phyloP scores from a whole-genome alignment of 2,329 filamentous ascomycete genomes.

The Chalara sp. region DNA sequence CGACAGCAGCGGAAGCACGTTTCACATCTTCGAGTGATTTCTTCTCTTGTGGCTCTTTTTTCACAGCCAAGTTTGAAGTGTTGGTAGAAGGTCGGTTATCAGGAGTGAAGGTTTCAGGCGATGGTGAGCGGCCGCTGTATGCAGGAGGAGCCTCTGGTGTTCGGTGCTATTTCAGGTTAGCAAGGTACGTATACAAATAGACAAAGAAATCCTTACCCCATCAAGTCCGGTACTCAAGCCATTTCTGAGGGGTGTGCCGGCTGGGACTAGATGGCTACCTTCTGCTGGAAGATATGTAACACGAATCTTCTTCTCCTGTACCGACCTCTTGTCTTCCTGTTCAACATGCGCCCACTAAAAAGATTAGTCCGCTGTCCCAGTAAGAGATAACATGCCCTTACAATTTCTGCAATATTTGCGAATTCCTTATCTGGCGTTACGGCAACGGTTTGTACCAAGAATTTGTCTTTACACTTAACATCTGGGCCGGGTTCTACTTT shows the following conservation, averaged over 20 bases:
- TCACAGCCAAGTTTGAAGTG: slow-evolving; percentile 23
- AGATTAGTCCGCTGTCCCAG: neutral
- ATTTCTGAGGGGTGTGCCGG: slow-evolving; percentile 23
- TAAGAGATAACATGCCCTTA: slow-evolving; percentile 36
- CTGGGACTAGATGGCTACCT: slow-evolving; percentile 25
- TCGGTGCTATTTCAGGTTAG: slow-evolving; percentile 1
- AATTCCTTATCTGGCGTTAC: slow-evolving; percentile 82
- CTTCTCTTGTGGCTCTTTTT: slow-evolving; percentile 25
- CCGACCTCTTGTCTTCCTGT: slow-evolving; percentile 65
- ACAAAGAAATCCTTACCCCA: neutral
- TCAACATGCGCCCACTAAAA: slow-evolving; percentile 62
- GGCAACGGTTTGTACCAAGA: slow-evolving; percentile 86
- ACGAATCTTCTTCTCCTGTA: slow-evolving; percentile 93
- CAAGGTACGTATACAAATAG: too few relatives aligned
- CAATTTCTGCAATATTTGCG: slow-evolving; percentile 71
- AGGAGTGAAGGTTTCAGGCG: slow-evolving; percentile 33
- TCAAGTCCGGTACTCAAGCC: slow-evolving; percentile 16
- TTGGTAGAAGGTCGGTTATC: slow-evolving; percentile 20
- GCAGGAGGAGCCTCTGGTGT: slow-evolving; percentile 30
- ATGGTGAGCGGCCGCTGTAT: slow-evolving; percentile 41
- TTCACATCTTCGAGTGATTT: slow-evolving; percentile 33
- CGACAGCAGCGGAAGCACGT: slow-evolving; percentile 30
- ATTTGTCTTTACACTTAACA: slow-evolving; percentile 93
- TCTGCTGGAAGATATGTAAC: slow-evolving; percentile 74
- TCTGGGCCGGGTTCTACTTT: slow-evolving; percentile 85